Conservation (phyloP, 768 basidiomycete genomes). For the Termitomyces sp. region DNA sequence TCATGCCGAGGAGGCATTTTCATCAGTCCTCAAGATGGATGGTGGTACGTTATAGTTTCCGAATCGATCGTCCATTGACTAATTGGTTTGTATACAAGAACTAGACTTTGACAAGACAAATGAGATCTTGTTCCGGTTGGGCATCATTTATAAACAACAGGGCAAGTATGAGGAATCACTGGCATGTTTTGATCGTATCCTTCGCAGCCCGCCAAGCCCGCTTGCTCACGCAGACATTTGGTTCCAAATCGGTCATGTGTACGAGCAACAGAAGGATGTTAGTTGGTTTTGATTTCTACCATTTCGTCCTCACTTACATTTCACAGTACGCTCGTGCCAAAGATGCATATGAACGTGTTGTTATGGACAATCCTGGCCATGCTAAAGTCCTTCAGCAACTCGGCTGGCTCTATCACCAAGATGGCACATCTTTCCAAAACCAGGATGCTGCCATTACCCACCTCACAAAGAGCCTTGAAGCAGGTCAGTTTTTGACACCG, state of each 20-base stretch:
- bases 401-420: conserved; percentile 96
- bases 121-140: conserved; percentile 95
- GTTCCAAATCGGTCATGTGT: conserved; percentile 99
- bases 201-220: conserved; percentile 92
- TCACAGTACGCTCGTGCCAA: conserved; percentile 81
- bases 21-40: conserved; percentile 94
- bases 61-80: conserved; percentile 7
- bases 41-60: conserved; percentile 59
- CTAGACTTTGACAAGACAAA: conserved; percentile 97
- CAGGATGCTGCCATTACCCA: conserved; percentile 93
- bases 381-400: conserved; percentile 98
- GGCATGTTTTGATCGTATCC: conserved; percentile 92
- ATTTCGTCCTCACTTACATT: not conserved
- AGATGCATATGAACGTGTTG: conserved; percentile 94
- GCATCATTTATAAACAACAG: conserved; percentile 99
- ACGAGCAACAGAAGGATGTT: conserved; percentile 96
- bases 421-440: conserved; percentile 91
- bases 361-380: conserved; percentile 87
- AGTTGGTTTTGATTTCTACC: conserved; percentile 16
- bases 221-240: conserved; percentile 97
- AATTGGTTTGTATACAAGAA: conserved; percentile 27
- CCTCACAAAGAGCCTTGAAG: conserved; percentile 91
- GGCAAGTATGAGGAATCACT: conserved; percentile 88
- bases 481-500: conserved; percentile 50
- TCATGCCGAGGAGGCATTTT: conserved; percentile 98